A percentile compares a stretch with the other conserved stretches of the same genome.
These are phyloP conservation scores for Aspergillus jensenii DNA, from an alignment of 2,329 filamentous ascomycete species.

Conservation along the genomic window DNA sequence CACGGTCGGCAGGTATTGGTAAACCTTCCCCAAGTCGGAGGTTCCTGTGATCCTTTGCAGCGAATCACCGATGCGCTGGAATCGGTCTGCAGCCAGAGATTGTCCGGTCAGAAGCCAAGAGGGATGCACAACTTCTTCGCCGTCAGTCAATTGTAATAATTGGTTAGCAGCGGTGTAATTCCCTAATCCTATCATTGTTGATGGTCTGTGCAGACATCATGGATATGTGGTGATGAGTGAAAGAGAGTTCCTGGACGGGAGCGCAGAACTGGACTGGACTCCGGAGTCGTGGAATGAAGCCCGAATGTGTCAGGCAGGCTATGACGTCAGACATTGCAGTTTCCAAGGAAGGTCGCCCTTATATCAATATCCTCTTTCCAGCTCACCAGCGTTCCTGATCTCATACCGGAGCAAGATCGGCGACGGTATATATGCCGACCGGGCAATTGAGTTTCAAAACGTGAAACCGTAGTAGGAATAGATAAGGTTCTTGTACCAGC, in stretches of 20 bases:
- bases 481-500: constrained; percentile 1
- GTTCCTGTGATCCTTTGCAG: not conserved
- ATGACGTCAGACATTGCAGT: constrained; percentile 1
- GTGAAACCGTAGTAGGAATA: not conserved
- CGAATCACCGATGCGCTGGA: not conserved
- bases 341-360: not conserved
- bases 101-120: constrained; percentile 2
- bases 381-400: not conserved
- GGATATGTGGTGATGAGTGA: not conserved
- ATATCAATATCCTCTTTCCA: not conserved
- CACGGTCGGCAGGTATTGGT: not conserved
- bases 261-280: not conserved
- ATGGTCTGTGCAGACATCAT: constrained; percentile 1
- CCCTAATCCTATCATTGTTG: not conserved
- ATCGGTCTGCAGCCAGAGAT: not conserved
- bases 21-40: constrained; percentile 3
- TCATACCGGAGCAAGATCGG: not conserved
- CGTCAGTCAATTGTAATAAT: constrained; percentile 2
- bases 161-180: constrained; percentile 3
- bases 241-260: not conserved
- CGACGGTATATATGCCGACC: not conserved
- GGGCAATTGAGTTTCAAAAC: not conserved
- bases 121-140: not conserved
- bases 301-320: not conserved
- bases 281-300: not conserved